A percentile compares a stretch with the other conserved stretches of the same genome.
Evolutionary conservation across 108 stramenopile species (phyloP).

Genomic region (Phaeodactylum tricornutum): DNA sequence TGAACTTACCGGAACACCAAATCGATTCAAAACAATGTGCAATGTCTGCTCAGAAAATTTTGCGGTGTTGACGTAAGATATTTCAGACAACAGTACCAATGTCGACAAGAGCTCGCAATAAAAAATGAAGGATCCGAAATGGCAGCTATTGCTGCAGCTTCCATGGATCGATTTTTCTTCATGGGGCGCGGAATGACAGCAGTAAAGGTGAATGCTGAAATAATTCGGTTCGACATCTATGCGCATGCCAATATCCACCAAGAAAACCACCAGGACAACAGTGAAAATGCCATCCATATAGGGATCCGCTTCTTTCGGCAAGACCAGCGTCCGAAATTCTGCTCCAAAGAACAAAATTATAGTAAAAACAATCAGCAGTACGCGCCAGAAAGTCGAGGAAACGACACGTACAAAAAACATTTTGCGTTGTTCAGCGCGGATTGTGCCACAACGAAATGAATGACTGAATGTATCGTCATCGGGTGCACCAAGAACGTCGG

Average conservation of each 20-base stretch:
- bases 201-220: constrained; percentile 34
- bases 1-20: constrained; percentile 41
- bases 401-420: not conserved
- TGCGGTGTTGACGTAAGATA: constrained; percentile 33
- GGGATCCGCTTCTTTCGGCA: constrained; percentile 18
- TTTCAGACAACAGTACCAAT: constrained; percentile 36
- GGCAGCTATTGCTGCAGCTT: constrained; percentile 7
- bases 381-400: not conserved
- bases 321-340: constrained; percentile 30
- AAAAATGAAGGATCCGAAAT: constrained; percentile 49
- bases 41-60: not conserved
- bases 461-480: too few species aligned
- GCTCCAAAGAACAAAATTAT: constrained; percentile 45
- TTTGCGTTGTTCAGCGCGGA: too few species aligned
- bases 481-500: too few species aligned
- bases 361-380: constrained; percentile 1
- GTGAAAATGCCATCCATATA: constrained; percentile 32
- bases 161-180: too few species aligned
- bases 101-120: constrained; percentile 64
- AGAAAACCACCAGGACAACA: constrained; percentile 23
- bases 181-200: constrained; percentile 3
- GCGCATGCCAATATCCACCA: constrained; percentile 35
- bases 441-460: too few species aligned
- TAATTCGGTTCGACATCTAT: constrained; percentile 35
- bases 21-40: constrained; percentile 15